Evolutionary conservation across 2,329 filamentous ascomycete species (phyloP), one percentile per base, ranked within the genome.

Genomic region (Pseudogymnoascus sp.): DNA sequence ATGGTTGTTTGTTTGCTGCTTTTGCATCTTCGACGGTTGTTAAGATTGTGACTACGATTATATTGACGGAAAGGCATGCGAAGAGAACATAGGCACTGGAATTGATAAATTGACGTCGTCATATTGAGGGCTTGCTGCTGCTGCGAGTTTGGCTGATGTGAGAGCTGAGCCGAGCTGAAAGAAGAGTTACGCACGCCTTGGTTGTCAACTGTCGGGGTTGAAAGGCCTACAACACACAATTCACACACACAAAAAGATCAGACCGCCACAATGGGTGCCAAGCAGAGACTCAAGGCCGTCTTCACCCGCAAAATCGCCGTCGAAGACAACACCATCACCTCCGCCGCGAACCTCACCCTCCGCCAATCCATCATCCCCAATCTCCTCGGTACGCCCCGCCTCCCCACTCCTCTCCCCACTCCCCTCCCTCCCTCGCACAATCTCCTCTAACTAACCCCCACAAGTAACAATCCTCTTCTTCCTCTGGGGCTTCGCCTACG

Each of bases 391-490:
- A n/a, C 23, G 14, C 28, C 28, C 28, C 7, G 21, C 21, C 21
- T 23, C 4, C 3, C 21, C 3, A 23, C 44, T 14, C 14, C 7
- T 4, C n/a, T 7, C 38, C 14, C 1, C 16, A 4, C n/a, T 4
- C 11, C 23, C 14, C 44, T 7, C 1, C 10, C 4, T 5, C 16
- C 16, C 21, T 21, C 21, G 21, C 21, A 21, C 28, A 10, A 18
- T 4, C 44, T 1, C 42, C 12, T 23, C 44, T 14, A 8, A 50
- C 44, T 50, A 50, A 50, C 4, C 44, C 3, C 23, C 23, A n/a
- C 2, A 90, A 67, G 90, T 81, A 14, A 81, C 79, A 0, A 73
- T 77, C 18, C 70, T 81, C 18, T 81, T 81, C 71, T 79, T 80
- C 68, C 71, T 83, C 63, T 84, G 82, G 82, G 80, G 75, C 0